These are phyloP conservation scores for Claviceps sp. DNA, from an alignment of 2,329 filamentous ascomycete genomes.

Conservation along the genomic window DNA sequence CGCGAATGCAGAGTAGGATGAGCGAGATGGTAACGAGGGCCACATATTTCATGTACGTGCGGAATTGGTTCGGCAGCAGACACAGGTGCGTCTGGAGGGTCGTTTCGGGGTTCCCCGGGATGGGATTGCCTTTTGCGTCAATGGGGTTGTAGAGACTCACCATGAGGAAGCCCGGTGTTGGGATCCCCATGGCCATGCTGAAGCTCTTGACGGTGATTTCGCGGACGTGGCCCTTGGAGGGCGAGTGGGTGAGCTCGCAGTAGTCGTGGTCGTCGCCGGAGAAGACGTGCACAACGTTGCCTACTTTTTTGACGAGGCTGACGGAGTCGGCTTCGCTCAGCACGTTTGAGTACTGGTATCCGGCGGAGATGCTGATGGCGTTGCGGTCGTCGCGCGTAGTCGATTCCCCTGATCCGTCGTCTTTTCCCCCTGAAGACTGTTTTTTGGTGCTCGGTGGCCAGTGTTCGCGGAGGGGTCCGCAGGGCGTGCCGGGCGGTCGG, in stretches of 20 bases:
- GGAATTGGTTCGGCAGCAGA: slow-evolving; percentile 75
- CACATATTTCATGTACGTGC: slow-evolving; percentile 70
- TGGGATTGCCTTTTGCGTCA: slow-evolving; percentile 40
- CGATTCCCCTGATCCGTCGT: slow-evolving; percentile 20
- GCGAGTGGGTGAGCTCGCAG: slow-evolving; percentile 73
- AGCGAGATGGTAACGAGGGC: slow-evolving; percentile 43
- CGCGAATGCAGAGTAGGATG: slow-evolving; percentile 36
- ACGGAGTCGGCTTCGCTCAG: slow-evolving; percentile 64
- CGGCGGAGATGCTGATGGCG: slow-evolving; percentile 60
- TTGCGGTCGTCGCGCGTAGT: slow-evolving; percentile 40
- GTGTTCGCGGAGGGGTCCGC: slow-evolving; percentile 73
- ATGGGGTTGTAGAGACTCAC: slow-evolving; percentile 88
- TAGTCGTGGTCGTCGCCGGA: slow-evolving; percentile 98
- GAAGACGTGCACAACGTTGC: slow-evolving; percentile 75
- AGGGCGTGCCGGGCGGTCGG: slow-evolving; percentile 68
- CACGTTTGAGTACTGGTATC: slow-evolving; percentile 97
- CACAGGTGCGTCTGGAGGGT: slow-evolving; percentile 86
- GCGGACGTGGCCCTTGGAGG: slow-evolving; percentile 48
- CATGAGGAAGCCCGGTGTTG: slow-evolving; percentile 74
- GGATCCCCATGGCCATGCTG: slow-evolving; percentile 92
- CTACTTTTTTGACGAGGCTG: slow-evolving; percentile 62
- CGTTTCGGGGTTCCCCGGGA: slow-evolving; percentile 26
- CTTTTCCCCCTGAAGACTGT: slow-evolving; percentile 15
- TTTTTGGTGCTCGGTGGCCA: slow-evolving; percentile 50
- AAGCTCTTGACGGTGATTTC: slow-evolving; percentile 95